Evolutionary conservation across 306 rosid species (phyloP).

Genomic region (Rosa lucieae): DNA sequence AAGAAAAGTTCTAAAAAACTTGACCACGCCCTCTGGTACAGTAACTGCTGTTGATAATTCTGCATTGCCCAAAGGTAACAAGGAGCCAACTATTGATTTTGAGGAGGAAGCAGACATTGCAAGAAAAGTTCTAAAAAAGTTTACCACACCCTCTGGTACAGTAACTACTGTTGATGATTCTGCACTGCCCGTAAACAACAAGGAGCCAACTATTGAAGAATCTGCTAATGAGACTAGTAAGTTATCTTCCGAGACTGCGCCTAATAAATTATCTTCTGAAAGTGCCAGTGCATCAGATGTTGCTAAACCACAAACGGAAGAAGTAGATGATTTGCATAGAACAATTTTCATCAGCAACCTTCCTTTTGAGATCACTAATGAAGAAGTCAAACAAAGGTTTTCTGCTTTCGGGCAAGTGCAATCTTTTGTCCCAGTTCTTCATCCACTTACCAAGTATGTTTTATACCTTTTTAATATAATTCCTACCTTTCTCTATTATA

Average conservation of each 20-base stretch:
- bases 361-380: conserved; percentile 72
- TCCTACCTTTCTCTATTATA: neutral
- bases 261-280: conserved; percentile 38
- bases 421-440: conserved; percentile 81
- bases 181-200: conserved; percentile 30
- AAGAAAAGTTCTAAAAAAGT: conserved; percentile 65
- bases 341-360: conserved; percentile 82
- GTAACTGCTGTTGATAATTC: conserved; percentile 39
- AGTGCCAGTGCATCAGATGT: conserved; percentile 40
- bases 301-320: conserved; percentile 48
- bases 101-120: conserved; percentile 83
- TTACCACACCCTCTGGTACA: conserved; percentile 52
- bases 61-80: conserved; percentile 32
- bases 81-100: conserved; percentile 51
- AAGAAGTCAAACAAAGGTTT: conserved; percentile 83
- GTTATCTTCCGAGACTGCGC: conserved; percentile 43
- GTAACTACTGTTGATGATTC: conserved; percentile 42
- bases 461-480: neutral
- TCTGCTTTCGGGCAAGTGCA: conserved; percentile 83
- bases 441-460: conserved; percentile 80
- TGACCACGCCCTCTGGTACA: conserved; percentile 52
- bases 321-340: conserved; percentile 56
- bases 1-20: conserved; percentile 67
- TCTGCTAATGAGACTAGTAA: conserved; percentile 36
- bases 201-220: conserved; percentile 37